phyloP scores from a whole-genome alignment of 2,329 filamentous ascomycete genomes.

The Fusarium sp. region DNA sequence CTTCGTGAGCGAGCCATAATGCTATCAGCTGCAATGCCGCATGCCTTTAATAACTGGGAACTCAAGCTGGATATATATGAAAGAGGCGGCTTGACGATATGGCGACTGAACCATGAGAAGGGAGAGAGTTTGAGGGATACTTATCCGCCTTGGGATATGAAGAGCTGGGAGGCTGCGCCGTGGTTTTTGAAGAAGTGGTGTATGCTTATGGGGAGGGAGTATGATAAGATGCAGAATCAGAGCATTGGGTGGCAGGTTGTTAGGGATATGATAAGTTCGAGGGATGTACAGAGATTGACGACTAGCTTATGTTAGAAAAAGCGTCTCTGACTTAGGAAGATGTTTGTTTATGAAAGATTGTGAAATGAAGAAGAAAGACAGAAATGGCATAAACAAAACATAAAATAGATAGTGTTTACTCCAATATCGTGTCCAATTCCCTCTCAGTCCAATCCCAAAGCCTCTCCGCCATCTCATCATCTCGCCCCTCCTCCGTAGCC shows the following conservation, averaged over 20 bases:
- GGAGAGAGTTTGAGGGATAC: neutral
- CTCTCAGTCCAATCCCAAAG: neutral
- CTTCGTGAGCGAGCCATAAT: conserved; percentile 42
- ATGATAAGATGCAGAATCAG: conserved; percentile 31
- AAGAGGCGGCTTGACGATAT: conserved; percentile 31
- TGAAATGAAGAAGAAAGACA: no score
- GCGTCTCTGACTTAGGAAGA: no score
- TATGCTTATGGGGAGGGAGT: conserved; percentile 29
- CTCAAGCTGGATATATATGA: conserved; percentile 42
- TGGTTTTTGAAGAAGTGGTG: conserved; percentile 45
- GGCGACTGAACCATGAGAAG: conserved; percentile 1
- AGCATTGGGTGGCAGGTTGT: conserved; percentile 36
- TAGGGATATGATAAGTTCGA: conserved; percentile 17
- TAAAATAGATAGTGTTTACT: no score
- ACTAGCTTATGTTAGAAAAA: accelerated
- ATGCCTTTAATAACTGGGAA: conserved; percentile 35
- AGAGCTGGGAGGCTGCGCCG: conserved; percentile 41
- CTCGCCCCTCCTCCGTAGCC: neutral
- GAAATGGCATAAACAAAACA: no score
- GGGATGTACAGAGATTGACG: neutral
- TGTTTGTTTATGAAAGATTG: no score
- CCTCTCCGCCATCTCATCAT: neutral
- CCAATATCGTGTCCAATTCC: no score
- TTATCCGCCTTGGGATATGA: conserved; percentile 42
- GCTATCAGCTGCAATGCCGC: conserved; percentile 35